Evolutionary conservation across 2,329 filamentous ascomycete species (phyloP).

Genomic region (Aspergillus unguis): DNA sequence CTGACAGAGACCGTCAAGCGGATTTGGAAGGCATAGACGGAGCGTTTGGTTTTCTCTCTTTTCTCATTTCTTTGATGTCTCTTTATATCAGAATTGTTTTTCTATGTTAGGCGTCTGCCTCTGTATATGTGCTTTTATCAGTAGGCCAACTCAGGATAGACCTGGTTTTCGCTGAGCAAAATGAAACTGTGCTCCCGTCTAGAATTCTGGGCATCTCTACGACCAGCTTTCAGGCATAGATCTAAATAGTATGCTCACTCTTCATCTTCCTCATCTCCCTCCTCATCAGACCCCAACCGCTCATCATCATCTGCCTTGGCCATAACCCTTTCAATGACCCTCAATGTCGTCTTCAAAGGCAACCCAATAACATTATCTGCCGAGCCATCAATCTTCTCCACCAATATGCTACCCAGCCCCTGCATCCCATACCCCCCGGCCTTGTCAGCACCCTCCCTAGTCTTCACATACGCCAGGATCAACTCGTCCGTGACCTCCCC

Average conservation of each 20-base stretch:
- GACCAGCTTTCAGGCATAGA: conserved; percentile 10
- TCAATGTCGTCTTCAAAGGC: conserved; percentile 73
- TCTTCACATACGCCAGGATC: conserved; percentile 64
- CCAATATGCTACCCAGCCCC: conserved; percentile 77
- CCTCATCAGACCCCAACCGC: conserved; percentile 33
- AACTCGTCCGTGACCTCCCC: conserved; percentile 72
- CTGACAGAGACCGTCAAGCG: conserved; percentile 84
- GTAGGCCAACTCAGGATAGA: conserved; percentile 15
- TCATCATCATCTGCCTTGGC: conserved; percentile 68
- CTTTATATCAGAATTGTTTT: conserved; percentile 19
- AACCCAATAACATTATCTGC: conserved; percentile 94
- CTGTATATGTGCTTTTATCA: conserved; percentile 32
- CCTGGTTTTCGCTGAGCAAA: conserved; percentile 21
- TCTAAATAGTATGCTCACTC: conserved; percentile 8
- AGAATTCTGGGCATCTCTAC: conserved; percentile 2
- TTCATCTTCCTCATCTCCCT: conserved; percentile 34
- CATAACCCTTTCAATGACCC: conserved; percentile 84
- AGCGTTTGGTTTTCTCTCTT: conserved; percentile 27
- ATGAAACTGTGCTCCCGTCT: conserved; percentile 10
- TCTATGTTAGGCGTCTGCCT: conserved; percentile 32
- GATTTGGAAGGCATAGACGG: conserved; percentile 71
- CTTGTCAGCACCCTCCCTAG: conserved; percentile 91
- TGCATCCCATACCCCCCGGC: conserved; percentile 95
- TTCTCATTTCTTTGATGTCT: conserved; percentile 23
- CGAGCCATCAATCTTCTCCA: conserved; percentile 83